Conservation (phyloP, 2,329 filamentous ascomycete species). For the Alternaria panax region DNA sequence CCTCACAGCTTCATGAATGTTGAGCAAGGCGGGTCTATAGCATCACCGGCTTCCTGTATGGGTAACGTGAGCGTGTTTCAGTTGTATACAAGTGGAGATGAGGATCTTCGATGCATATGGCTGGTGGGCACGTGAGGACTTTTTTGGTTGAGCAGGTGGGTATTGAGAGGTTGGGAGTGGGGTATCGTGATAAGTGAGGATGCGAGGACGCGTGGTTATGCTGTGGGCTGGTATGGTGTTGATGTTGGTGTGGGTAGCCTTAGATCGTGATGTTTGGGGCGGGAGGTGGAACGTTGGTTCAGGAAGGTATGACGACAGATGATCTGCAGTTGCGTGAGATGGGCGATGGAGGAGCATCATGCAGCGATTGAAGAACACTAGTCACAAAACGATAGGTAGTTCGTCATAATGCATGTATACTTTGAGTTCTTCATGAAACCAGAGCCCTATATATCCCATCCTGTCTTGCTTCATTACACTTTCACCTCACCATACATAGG, state of each 20-base stretch:
- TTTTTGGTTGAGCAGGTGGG: not conserved
- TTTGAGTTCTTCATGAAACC: not conserved
- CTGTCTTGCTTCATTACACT: no score
- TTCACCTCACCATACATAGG: not conserved
- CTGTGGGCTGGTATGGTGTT: not conserved
- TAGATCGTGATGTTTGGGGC: not conserved
- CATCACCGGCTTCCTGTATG: not conserved
- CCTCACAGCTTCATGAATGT: not conserved
- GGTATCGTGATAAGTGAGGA: not conserved
- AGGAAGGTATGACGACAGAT: conserved; percentile 11
- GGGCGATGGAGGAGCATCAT: not conserved
- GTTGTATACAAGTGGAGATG: not conserved
- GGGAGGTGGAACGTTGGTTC: not conserved
- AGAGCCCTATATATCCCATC: not conserved
- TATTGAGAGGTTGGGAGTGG: not conserved
- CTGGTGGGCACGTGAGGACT: not conserved
- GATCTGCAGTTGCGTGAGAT: conserved; percentile 2
- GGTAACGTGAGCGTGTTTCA: conserved; percentile 1
- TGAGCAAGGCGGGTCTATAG: not conserved
- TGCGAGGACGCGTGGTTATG: conserved; percentile 1
- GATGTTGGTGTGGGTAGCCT: not conserved
- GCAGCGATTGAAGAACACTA: not conserved
- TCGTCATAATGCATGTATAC: not conserved
- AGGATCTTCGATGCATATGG: conserved; percentile 1
- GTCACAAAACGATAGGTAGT: not conserved